These are phyloP conservation scores for Pseudonectria buxi DNA, from an alignment of 2,329 filamentous ascomycete genomes.

Conservation along the genomic window DNA sequence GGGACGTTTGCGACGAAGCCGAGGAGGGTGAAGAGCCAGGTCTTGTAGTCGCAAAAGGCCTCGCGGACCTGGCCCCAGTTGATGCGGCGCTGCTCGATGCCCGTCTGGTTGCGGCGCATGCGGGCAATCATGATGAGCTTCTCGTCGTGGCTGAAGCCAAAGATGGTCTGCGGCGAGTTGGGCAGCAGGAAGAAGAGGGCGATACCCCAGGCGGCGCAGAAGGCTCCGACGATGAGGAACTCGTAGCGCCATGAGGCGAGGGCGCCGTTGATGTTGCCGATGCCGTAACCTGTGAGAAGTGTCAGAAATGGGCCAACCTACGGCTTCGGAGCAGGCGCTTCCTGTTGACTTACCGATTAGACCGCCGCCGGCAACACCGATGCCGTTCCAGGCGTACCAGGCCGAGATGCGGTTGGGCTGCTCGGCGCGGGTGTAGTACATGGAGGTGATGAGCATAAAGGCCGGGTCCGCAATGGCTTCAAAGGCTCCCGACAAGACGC, in stretches of 20 bases:
- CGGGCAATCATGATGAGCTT: conserved; percentile 49
- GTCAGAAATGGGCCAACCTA: no score
- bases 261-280: conserved; percentile 51
- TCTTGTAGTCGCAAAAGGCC: conserved; percentile 51
- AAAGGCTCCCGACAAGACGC: conserved; percentile 57
- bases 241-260: conserved; percentile 60
- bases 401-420: conserved; percentile 54
- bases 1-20: conserved; percentile 46
- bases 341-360: conserved; percentile 24
- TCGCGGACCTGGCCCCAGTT: conserved; percentile 50
- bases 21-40: conserved; percentile 50
- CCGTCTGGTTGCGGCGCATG: conserved; percentile 50
- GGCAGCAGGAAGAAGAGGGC: conserved; percentile 51
- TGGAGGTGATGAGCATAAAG: conserved; percentile 58
- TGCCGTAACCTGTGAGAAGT: conserved; percentile 40
- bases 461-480: conserved; percentile 45
- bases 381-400: conserved; percentile 54
- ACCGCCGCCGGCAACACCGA: conserved; percentile 53
- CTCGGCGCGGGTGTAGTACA: conserved; percentile 58
- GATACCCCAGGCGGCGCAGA: conserved; percentile 54
- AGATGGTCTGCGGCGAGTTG: conserved; percentile 49
- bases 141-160: conserved; percentile 43
- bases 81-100: conserved; percentile 49
- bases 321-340: not conserved
- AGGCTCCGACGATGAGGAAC: conserved; percentile 55